These are phyloP conservation scores for Pleurotus eryngii DNA, from an alignment of 768 basidiomycete genomes.

Conservation along the genomic window DNA sequence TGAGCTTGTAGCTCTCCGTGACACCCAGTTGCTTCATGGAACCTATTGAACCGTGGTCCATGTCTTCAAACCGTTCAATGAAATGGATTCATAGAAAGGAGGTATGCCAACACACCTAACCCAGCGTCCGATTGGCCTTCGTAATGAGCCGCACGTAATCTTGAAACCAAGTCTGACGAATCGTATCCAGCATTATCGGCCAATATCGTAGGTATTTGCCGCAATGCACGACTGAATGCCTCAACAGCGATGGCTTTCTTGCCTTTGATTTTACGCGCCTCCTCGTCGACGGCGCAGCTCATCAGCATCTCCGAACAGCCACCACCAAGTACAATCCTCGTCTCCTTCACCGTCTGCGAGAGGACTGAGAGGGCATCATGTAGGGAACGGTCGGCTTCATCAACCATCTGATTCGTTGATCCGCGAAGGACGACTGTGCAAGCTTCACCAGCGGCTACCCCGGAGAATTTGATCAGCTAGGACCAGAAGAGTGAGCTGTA, in stretches of 20 bases:
- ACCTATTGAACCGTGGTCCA: conserved; percentile 80
- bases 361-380: conserved; percentile 97
- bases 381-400: conserved; percentile 95
- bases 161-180: conserved; percentile 91
- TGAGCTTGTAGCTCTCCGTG: conserved; percentile 97
- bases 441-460: conserved; percentile 95
- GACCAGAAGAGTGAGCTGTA: background rate
- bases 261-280: conserved; percentile 76
- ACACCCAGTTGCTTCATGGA: conserved; percentile 88
- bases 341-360: conserved; percentile 97
- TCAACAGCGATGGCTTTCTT: conserved; percentile 97
- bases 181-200: conserved; percentile 98
- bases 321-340: conserved; percentile 89
- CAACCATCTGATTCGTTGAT: conserved; percentile 98
- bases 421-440: conserved; percentile 98
- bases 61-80: conserved; percentile 48
- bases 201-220: conserved; percentile 94
- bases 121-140: conserved; percentile 86
- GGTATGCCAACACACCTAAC: conserved; percentile 53
- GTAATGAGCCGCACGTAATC: conserved; percentile 89
- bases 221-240: conserved; percentile 82
- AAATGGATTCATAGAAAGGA: background rate
- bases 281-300: conserved; percentile 92
- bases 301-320: conserved; percentile 99
- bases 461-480: conserved; percentile 98